phyloP scores from a whole-genome alignment of 1,284 basidiomycete genomes.

The Ganoderma meredithae region DNA sequence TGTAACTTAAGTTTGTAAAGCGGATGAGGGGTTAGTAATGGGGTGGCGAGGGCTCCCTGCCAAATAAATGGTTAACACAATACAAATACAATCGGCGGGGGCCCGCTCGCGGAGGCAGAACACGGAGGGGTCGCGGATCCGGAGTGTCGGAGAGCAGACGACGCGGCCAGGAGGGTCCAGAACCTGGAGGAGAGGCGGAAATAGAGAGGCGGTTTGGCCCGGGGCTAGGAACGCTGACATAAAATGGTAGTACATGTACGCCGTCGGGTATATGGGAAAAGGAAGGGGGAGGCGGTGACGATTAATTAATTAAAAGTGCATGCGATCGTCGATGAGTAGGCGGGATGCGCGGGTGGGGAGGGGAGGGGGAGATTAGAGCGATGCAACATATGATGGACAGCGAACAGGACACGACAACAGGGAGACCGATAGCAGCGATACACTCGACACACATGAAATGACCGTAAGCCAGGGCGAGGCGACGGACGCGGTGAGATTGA shows the following conservation, averaged over 20 bases:
- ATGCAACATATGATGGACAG: slow-evolving; percentile 19
- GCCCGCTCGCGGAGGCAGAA: not conserved
- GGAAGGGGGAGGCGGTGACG: not conserved
- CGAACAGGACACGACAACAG: slow-evolving; percentile 13
- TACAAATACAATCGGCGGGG: not conserved
- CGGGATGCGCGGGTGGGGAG: too few relatives aligned
- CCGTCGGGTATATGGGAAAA: slow-evolving; percentile 7
- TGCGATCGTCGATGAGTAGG: not conserved
- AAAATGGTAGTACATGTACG: slow-evolving; percentile 14
- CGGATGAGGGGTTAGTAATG: not conserved
- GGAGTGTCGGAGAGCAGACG: not conserved
- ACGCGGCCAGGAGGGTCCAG: not conserved
- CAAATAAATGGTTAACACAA: not conserved
- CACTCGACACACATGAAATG: slow-evolving; percentile 7
- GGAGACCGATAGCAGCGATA: slow-evolving; percentile 15
- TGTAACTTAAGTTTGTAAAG: not conserved
- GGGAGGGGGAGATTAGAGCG: not conserved
- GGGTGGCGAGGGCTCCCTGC: not conserved
- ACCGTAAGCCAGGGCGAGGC: not conserved
- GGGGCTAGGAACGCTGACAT: not conserved
- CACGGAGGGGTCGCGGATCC: not conserved
- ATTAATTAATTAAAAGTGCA: not conserved
- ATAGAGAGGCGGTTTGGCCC: not conserved
- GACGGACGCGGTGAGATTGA: not conserved
- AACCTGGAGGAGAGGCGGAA: not conserved